A percentile compares a stretch with the other conserved stretches of the same genome.
These are phyloP conservation scores for Monilinia laxa DNA, from an alignment of 2,329 filamentous ascomycete species.

Conservation along the genomic window DNA sequence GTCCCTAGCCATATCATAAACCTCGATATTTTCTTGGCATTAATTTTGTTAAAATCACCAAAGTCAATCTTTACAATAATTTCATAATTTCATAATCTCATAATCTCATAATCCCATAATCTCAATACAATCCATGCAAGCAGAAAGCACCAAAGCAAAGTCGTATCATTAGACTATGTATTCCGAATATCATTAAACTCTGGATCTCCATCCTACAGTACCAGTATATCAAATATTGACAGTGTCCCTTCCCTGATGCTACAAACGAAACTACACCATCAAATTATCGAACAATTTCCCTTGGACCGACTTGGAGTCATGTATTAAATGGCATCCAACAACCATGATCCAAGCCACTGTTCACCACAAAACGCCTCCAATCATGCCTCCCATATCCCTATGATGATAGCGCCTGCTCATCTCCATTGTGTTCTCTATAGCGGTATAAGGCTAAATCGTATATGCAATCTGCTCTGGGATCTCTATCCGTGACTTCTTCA, in stretches of 20 bases:
- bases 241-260: constrained; percentile 10
- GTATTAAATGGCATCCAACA: constrained; percentile 10
- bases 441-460: neutral
- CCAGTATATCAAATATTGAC: constrained; percentile 16
- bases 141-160: neutral
- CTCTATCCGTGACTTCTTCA: constrained; percentile 2
- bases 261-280: constrained; percentile 11
- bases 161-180: neutral
- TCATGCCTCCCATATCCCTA: neutral
- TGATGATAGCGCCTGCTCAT: neutral
- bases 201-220: constrained; percentile 1
- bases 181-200: neutral
- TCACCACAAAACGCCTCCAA: constrained; percentile 4
- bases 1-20: too few relatives aligned
- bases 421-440: neutral
- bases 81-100: neutral
- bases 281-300: constrained; percentile 8
- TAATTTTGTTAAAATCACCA: neutral
- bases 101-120: too few relatives aligned
- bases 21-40: neutral
- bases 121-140: too few relatives aligned
- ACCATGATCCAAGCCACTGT: neutral
- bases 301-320: neutral
- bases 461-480: neutral
- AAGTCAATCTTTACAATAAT: neutral